phyloP scores from a whole-genome alignment of 257 asterid species.

The Fraxinus excelsior region DNA sequence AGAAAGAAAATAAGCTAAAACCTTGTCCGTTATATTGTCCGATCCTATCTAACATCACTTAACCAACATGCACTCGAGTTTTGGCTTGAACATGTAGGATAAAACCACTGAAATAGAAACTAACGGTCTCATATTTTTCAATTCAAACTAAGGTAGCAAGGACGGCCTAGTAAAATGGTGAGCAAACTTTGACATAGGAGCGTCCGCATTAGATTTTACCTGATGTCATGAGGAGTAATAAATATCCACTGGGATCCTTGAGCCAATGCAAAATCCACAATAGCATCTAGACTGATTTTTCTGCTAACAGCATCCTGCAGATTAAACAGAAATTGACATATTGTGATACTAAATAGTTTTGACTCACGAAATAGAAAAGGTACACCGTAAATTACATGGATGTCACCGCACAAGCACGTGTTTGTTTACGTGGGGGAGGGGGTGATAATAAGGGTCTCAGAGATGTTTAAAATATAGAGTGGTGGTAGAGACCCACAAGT shows the following conservation, averaged over 20 bases:
- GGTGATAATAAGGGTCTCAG: not conserved
- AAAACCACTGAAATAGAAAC: not conserved
- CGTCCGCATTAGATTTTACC: conserved; percentile 43
- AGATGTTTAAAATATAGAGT: not conserved
- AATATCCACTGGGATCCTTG: conserved; percentile 98
- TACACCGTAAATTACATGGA: not conserved
- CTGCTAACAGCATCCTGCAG: conserved; percentile 96
- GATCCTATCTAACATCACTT: not conserved
- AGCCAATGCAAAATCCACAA: conserved; percentile 89
- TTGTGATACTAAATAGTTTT: too few relatives aligned
- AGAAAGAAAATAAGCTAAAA: not conserved
- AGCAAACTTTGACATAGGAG: not conserved
- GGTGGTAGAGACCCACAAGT: not conserved
- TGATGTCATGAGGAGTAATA: conserved; percentile 93
- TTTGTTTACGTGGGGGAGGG: not conserved
- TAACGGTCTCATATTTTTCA: not conserved
- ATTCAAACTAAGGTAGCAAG: not conserved
- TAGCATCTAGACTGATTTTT: conserved; percentile 88
- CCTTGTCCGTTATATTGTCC: not conserved
- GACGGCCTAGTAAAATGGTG: not conserved
- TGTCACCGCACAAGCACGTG: not conserved
- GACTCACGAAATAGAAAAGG: not conserved
- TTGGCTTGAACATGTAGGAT: not conserved
- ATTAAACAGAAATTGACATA: not conserved
- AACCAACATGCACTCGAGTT: not conserved